phyloP scores from a whole-genome alignment of 805 yeast genomes.

The Candida succiphila region DNA sequence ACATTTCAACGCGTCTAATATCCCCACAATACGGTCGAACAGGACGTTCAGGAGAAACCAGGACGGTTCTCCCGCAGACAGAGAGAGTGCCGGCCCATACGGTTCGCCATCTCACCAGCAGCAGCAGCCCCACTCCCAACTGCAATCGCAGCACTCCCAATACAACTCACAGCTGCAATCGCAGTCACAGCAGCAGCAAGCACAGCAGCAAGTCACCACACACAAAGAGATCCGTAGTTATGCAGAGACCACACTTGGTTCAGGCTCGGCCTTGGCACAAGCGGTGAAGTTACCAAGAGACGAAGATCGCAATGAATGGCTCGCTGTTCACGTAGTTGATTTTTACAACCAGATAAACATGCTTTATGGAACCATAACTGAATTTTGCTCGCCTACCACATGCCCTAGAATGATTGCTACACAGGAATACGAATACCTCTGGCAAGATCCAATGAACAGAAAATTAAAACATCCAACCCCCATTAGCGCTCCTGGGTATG shows the following conservation, averaged over 20 bases:
- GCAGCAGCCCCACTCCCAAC: too few relatives aligned
- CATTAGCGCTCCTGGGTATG: constrained; percentile 90
- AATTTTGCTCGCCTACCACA: constrained; percentile 88
- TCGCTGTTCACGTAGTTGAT: constrained; percentile 96
- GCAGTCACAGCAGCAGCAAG: constrained; percentile 7
- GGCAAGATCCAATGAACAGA: constrained; percentile 72
- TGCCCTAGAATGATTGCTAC: constrained; percentile 99
- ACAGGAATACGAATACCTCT: constrained; percentile 89
- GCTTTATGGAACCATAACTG: constrained; percentile 93
- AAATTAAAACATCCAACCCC: constrained; percentile 64
- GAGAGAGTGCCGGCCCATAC: constrained; percentile 5
- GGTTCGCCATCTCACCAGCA: neutral
- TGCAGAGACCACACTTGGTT: constrained; percentile 92
- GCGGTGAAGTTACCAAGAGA: constrained; percentile 92
- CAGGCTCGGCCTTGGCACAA: constrained; percentile 81
- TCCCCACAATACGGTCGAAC: constrained; percentile 25
- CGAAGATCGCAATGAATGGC: constrained; percentile 88
- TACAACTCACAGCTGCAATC: constrained; percentile 9
- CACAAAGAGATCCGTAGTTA: constrained; percentile 76
- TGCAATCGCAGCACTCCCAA: constrained; percentile 7
- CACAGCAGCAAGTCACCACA: constrained; percentile 14
- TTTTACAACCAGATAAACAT: constrained; percentile 93
- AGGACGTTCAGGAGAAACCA: constrained; percentile 23
- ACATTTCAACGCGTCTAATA: constrained; percentile 20
- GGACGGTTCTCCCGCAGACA: constrained; percentile 12